A percentile compares a stretch with the other conserved stretches of the same genome.
These are phyloP conservation scores for Pseudonitzschia multiseries DNA, from an alignment of 108 stramenopile genomes.

Conservation along the genomic window DNA sequence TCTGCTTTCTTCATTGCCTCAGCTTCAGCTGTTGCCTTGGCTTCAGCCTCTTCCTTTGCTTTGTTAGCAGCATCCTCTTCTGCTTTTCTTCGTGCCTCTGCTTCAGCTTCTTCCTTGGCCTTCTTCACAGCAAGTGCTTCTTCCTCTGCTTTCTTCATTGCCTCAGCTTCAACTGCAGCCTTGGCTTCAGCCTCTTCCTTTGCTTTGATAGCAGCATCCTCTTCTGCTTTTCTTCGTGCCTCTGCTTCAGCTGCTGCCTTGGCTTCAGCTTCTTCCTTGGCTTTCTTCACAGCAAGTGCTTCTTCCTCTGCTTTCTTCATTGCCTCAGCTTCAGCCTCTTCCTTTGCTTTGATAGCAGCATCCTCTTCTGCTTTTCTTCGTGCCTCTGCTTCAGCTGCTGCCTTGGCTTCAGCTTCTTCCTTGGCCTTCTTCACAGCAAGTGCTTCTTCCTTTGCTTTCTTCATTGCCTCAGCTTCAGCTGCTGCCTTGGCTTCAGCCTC, in stretches of 20 bases:
- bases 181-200: neutral
- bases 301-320: neutral
- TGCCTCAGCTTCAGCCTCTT: conserved; percentile 3
- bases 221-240: neutral
- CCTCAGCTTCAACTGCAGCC: conserved; percentile 1
- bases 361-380: conserved; percentile 3
- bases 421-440: neutral
- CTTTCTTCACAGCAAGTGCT: conserved; percentile 2
- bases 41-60: conserved; percentile 7
- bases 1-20: neutral
- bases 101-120: neutral
- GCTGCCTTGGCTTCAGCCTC: conserved; percentile 7
- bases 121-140: neutral
- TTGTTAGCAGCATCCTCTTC: neutral
- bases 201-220: neutral
- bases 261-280: conserved; percentile 8
- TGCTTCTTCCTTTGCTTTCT: conserved; percentile 8
- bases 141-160: neutral
- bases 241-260: conserved; percentile 3
- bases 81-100: neutral
- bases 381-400: conserved; percentile 7
- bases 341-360: neutral
- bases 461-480: neutral
- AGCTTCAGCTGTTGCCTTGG: neutral
- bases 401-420: conserved; percentile 1